Evolutionary conservation across 768 basidiomycete species (phyloP).

Genomic region (Mycena pura): DNA sequence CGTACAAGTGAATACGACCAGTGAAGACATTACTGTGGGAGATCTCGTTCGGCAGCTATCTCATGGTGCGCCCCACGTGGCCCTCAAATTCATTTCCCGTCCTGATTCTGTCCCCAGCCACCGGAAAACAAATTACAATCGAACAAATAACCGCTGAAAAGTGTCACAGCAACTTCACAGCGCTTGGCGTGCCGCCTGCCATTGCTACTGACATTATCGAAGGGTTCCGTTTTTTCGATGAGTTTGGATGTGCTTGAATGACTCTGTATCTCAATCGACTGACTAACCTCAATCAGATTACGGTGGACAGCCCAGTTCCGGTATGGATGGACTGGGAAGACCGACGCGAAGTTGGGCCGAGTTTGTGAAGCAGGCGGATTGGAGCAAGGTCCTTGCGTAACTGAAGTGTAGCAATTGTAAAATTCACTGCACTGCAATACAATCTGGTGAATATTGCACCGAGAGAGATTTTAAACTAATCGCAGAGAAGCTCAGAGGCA

Average conservation of each 20-base stretch:
- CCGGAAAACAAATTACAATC: constrained; percentile 4
- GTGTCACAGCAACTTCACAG: neutral
- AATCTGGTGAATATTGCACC: too few species aligned
- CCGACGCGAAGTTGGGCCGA: constrained; percentile 1
- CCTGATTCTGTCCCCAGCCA: neutral
- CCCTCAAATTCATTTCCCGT: neutral
- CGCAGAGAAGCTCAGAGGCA: too few species aligned
- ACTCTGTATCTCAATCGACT: neutral
- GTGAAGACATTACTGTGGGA: constrained; percentile 1
- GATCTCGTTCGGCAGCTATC: constrained; percentile 2
- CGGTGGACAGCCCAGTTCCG: neutral
- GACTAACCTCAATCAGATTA: neutral
- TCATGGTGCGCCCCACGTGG: neutral
- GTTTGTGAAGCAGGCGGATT: constrained; percentile 3
- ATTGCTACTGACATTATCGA: neutral
- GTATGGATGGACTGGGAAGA: neutral
- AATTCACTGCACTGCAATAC: too few species aligned
- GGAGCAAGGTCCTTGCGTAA: constrained; percentile 10
- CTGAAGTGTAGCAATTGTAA: too few species aligned
- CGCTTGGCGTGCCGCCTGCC: neutral
- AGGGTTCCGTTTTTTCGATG: neutral
- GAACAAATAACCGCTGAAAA: constrained; percentile 6
- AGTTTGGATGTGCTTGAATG: constrained; percentile 11
- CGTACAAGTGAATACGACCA: neutral
- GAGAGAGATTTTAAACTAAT: too few species aligned